phyloP scores from a whole-genome alignment of 371 early-diverging fungal species.

The Capillidium heterosporum region DNA sequence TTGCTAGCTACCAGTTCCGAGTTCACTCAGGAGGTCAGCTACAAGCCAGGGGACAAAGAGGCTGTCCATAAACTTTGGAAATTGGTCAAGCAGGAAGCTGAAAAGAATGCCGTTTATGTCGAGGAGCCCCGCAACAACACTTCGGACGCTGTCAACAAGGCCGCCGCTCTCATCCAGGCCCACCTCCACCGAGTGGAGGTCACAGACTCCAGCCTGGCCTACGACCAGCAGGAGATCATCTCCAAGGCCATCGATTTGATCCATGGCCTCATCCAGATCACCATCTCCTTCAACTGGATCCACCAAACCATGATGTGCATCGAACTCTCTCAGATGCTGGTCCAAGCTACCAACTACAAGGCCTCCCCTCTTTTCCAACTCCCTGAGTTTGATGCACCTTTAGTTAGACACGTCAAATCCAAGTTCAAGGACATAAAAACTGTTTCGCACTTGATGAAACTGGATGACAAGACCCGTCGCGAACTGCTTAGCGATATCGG shows the following conservation, averaged over 20 bases:
- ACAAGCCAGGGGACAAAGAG: constrained; percentile 28
- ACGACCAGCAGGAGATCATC: constrained; percentile 55
- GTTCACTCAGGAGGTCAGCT: constrained; percentile 35
- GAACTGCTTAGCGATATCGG: constrained; percentile 25
- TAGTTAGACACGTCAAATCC: constrained; percentile 5
- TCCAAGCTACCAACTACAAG: constrained; percentile 59
- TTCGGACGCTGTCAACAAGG: constrained; percentile 39
- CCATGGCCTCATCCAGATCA: constrained; percentile 72
- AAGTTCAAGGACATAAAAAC: constrained; percentile 16
- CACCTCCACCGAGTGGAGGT: constrained; percentile 62
- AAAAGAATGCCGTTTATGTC: constrained; percentile 33
- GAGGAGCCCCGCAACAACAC: constrained; percentile 23
- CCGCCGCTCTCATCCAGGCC: constrained; percentile 60
- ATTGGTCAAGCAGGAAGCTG: constrained; percentile 33
- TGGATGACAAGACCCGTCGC: constrained; percentile 29
- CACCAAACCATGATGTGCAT: constrained; percentile 32
- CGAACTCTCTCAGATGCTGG: constrained; percentile 51
- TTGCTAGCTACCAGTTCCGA: constrained; percentile 48
- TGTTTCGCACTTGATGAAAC: constrained; percentile 30
- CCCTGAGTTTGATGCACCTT: constrained; percentile 36
- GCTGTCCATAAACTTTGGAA: constrained; percentile 24
- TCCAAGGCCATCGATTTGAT: constrained; percentile 48
- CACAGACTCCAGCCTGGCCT: constrained; percentile 21
- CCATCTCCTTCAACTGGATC: constrained; percentile 70
- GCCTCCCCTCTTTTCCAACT: constrained; percentile 68